Base-by-base conservation (phyloP, 1,139 yeast species). In the Zygosaccharomyces sapae region DNA sequence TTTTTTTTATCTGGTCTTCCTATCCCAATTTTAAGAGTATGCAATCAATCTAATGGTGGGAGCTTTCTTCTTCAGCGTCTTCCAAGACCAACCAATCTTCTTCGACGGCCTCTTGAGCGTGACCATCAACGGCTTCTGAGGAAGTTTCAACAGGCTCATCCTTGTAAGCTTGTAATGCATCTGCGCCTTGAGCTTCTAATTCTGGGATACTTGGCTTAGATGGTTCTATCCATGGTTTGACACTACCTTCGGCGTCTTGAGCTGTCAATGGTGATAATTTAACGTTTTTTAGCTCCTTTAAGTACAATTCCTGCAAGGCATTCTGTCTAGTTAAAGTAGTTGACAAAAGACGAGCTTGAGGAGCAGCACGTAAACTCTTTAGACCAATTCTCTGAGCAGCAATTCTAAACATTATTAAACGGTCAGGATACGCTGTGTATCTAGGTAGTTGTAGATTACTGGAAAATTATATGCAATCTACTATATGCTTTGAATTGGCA, bases 1-100 rank as follows among this genome's bases (percentile, higher is more conserved):
- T 27, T 27, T 10, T 27, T 27, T 10, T 27, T 27, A 5, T 27
- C 12, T 27, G 9, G 12, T 27, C 12, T 27, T 8, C n/a, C 31
- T 27, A 16, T 16, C 16, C 16, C 16, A 16, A 16, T 16, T 27
- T 12, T 27, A 27, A 27, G n/a, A 12, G 31, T 12, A 27, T 27
- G 31, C 31, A 27, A 10, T 10, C 31, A 27, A 27, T 27, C n/a
- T 13, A 37, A n/a, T 37, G 43, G 65, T 82, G 86, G 65, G 75
- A 79, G 53, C 68, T 72, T 63, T 80, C 90, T 64, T 80, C 90
- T 64, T 80, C 87, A 55, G 66, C 67, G 55, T 80, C 86, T 72
- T 79, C 92, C 71, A 83, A 83, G 52, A 83, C 90, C 61, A 83
- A 80, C 89, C 89, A 83, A 74, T 86, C 90, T 70, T 85, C 95